A percentile compares a stretch with the other conserved stretches of the same genome.
Conservation (phyloP, 106 monocot species). For the Acanthochlamys bracteata region DNA sequence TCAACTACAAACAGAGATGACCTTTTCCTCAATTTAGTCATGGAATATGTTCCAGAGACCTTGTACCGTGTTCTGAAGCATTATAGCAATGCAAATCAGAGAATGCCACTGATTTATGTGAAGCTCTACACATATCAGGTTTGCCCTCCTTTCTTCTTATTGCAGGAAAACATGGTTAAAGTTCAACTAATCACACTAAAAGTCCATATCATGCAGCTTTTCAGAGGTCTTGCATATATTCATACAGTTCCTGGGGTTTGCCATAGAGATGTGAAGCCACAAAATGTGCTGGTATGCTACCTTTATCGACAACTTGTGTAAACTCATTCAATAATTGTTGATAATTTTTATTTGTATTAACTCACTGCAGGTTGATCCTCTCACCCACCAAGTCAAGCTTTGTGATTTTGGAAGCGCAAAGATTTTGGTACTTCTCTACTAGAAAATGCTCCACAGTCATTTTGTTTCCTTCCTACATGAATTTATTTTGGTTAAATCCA, state of each 20-base stretch:
- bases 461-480: too few species aligned
- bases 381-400: slow-evolving; percentile 63
- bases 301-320: background rate
- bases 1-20: slow-evolving; percentile 59
- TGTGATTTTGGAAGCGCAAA: slow-evolving; percentile 71
- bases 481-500: too few species aligned
- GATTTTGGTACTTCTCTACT: slow-evolving; percentile 32
- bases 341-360: background rate
- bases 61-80: slow-evolving; percentile 54
- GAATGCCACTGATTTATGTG: slow-evolving; percentile 59
- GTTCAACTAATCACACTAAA: background rate
- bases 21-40: slow-evolving; percentile 55
- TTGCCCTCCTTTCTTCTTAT: background rate
- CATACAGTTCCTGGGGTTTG: slow-evolving; percentile 48
- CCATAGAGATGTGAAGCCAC: slow-evolving; percentile 66
- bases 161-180: background rate
- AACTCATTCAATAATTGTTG: background rate
- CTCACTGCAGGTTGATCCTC: slow-evolving; percentile 45
- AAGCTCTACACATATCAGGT: slow-evolving; percentile 70
- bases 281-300: slow-evolving; percentile 44
- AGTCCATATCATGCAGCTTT: slow-evolving; percentile 26
- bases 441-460: background rate
- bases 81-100: slow-evolving; percentile 50
- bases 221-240: slow-evolving; percentile 56
- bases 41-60: slow-evolving; percentile 57